These are phyloP conservation scores for Bipolaris gigantea DNA, from an alignment of 2,329 filamentous ascomycete genomes.

Conservation along the genomic window DNA sequence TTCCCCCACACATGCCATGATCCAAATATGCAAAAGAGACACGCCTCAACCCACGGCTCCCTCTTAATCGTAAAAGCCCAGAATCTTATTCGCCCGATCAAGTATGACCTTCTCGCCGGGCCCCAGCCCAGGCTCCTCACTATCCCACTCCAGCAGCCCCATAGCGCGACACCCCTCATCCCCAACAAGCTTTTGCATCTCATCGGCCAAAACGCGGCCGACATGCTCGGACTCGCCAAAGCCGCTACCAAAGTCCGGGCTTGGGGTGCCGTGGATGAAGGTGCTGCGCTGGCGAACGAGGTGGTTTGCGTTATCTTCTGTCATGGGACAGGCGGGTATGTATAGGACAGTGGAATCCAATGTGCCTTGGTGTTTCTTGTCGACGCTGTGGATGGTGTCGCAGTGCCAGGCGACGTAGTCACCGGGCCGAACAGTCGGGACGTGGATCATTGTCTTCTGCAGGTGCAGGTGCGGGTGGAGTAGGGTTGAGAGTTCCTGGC, in stretches of 20 bases:
- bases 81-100: slow-evolving; percentile 56
- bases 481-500: slow-evolving; percentile 66
- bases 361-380: slow-evolving; percentile 71
- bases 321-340: slow-evolving; percentile 83
- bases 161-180: slow-evolving; percentile 58
- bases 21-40: too few species aligned
- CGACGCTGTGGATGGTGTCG: slow-evolving; percentile 79
- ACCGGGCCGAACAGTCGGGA: slow-evolving; percentile 69
- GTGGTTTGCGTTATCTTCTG: slow-evolving; percentile 72
- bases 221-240: slow-evolving; percentile 62
- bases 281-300: slow-evolving; percentile 69
- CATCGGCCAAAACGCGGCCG: slow-evolving; percentile 45
- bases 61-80: slow-evolving; percentile 50
- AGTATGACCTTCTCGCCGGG: slow-evolving; percentile 57
- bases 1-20: too few species aligned
- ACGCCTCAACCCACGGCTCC: neutral
- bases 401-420: slow-evolving; percentile 83
- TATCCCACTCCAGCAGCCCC: slow-evolving; percentile 57
- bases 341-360: slow-evolving; percentile 83
- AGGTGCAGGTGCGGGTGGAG: slow-evolving; percentile 73
- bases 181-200: slow-evolving; percentile 46
- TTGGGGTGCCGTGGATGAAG: slow-evolving; percentile 63
- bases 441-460: slow-evolving; percentile 68
- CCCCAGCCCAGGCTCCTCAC: slow-evolving; percentile 50
- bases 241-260: slow-evolving; percentile 59